Conservation (phyloP, 495 filamentous ascomycete genomes). For the Penicillium angulare region DNA sequence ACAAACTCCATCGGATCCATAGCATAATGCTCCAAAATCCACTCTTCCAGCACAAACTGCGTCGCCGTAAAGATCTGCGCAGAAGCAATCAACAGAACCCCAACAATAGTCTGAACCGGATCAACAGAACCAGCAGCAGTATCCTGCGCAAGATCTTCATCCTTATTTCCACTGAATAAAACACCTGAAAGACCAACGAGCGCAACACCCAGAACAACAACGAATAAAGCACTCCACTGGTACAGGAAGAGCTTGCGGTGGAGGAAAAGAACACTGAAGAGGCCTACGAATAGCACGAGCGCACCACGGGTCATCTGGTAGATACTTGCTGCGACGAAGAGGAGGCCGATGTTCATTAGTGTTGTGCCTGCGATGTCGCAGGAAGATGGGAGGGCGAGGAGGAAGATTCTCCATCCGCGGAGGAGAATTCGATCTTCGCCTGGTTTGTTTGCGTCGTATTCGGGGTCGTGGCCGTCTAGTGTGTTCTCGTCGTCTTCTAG, state of each 20-base stretch:
- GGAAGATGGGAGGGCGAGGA: conserved; percentile 83
- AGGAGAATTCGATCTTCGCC: conserved; percentile 55
- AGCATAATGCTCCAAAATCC: conserved; percentile 83
- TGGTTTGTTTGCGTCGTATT: conserved; percentile 14
- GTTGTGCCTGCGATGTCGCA: conserved; percentile 95
- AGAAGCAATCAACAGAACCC: conserved; percentile 82
- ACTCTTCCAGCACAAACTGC: conserved; percentile 95
- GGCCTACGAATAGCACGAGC: conserved; percentile 88
- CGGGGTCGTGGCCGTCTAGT: conserved; percentile 25
- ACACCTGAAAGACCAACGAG: conserved; percentile 87
- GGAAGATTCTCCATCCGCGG: conserved; percentile 65
- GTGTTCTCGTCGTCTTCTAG: conserved; percentile 48
- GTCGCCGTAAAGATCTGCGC: conserved; percentile 96
- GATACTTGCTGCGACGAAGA: conserved; percentile 91
- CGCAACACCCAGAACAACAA: conserved; percentile 85
- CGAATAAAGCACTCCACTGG: conserved; percentile 85
- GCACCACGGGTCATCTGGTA: conserved; percentile 99
- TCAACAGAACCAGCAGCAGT: conserved; percentile 48
- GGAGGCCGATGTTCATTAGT: conserved; percentile 91
- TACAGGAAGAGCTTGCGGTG: conserved; percentile 71
- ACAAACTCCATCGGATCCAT: conserved; percentile 90
- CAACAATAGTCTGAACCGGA: conserved; percentile 70
- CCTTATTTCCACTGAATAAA: conserved; percentile 65
- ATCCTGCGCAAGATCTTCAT: conserved; percentile 39
- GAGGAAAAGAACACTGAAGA: conserved; percentile 92